Evolutionary conservation across 2,329 filamentous ascomycete species (phyloP).

Genomic region (Helotiales sp.): DNA sequence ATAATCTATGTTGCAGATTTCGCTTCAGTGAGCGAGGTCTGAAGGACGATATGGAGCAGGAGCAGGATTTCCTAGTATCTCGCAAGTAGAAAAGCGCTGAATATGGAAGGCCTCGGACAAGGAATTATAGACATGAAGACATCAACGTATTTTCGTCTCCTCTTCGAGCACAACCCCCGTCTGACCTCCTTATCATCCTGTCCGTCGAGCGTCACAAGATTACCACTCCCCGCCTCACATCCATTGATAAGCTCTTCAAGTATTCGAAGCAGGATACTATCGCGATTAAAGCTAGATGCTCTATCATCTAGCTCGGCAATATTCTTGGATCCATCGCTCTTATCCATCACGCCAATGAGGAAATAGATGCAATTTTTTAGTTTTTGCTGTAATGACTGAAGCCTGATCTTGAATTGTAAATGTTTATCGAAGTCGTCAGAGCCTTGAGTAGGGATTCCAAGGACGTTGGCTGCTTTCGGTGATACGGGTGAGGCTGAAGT

Average conservation of each 20-base stretch:
- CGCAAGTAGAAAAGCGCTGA: no score
- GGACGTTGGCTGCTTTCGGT: constrained; percentile 15
- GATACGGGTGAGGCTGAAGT: constrained; percentile 8
- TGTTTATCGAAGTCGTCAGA: neutral
- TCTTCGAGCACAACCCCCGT: no score
- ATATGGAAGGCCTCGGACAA: no score
- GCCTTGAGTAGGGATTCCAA: constrained; percentile 9
- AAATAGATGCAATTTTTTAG: neutral
- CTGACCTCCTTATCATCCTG: neutral
- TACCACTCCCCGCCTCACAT: neutral
- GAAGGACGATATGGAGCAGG: no score
- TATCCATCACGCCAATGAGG: constrained; percentile 1
- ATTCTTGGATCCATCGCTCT: neutral
- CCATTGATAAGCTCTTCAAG: constrained; percentile 4
- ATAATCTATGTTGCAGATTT: no score
- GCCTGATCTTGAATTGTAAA: neutral
- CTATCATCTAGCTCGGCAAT: neutral
- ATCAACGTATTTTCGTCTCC: no score
- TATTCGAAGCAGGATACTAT: neutral
- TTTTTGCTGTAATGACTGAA: neutral
- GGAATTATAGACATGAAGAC: no score
- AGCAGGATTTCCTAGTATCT: no score
- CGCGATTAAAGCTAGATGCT: neutral
- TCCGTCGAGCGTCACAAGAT: neutral
- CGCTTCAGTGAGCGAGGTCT: no score